Conservation (phyloP, 805 yeast genomes). For the Candida koratica region DNA sequence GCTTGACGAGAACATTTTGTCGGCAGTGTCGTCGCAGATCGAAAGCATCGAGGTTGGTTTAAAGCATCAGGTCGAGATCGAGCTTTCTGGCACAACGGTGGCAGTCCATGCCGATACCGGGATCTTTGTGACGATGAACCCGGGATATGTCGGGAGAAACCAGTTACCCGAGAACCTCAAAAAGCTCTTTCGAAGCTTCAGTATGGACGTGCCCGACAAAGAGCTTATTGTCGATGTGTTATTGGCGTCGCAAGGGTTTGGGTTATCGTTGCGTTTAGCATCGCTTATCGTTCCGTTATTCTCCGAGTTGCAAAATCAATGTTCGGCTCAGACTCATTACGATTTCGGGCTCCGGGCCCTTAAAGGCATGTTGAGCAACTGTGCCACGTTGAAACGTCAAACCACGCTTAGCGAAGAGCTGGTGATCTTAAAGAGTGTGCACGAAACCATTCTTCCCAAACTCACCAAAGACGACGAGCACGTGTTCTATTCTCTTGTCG, state of each 20-base stretch:
- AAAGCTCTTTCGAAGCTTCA: constrained; percentile 69
- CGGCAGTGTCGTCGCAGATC: constrained; percentile 81
- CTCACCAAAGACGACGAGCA: constrained; percentile 50
- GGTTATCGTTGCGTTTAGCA: constrained; percentile 43
- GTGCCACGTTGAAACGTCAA: constrained; percentile 44
- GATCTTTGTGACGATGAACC: constrained; percentile 87
- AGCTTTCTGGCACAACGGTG: constrained; percentile 41
- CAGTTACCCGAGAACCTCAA: constrained; percentile 81
- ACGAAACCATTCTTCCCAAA: constrained; percentile 67
- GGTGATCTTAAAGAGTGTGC: constrained; percentile 49
- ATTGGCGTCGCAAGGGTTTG: constrained; percentile 71
- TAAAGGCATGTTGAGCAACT: constrained; percentile 58
- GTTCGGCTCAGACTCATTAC: constrained; percentile 66
- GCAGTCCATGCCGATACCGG: constrained; percentile 52
- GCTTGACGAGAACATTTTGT: constrained; percentile 61
- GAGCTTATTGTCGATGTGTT: constrained; percentile 65
- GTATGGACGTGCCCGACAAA: constrained; percentile 71
- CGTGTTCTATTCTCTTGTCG: constrained; percentile 27
- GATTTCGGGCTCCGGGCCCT: constrained; percentile 88
- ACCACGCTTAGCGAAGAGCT: constrained; percentile 1
- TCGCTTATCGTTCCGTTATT: constrained; percentile 53
- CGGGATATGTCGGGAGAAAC: constrained; percentile 80
- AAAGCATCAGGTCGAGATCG: constrained; percentile 23
- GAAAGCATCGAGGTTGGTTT: constrained; percentile 65
- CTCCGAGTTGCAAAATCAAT: constrained; percentile 29